These are phyloP conservation scores for Calonectria leucothoes DNA, from an alignment of 2,329 filamentous ascomycete species.

Conservation along the genomic window DNA sequence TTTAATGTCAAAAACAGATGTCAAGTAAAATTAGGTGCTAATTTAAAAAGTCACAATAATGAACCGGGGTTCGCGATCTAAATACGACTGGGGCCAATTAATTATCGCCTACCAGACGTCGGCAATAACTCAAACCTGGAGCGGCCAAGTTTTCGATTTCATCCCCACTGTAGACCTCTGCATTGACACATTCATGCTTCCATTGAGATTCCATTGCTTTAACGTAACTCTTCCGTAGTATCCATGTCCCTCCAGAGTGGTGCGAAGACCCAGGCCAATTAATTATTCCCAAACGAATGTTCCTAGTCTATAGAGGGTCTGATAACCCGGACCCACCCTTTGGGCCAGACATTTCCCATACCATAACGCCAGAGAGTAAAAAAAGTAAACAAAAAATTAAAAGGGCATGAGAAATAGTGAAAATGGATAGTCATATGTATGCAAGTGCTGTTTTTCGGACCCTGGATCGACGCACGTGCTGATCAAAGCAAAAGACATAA, in stretches of 20 bases:
- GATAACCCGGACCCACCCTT: not conserved
- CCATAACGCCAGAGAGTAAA: not conserved
- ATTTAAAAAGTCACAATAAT: not conserved
- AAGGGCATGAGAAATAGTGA: not conserved
- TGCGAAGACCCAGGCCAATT: not conserved
- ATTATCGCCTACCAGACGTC: not conserved
- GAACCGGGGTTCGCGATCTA: not conserved
- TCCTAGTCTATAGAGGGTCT: conserved; percentile 8
- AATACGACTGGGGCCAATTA: not conserved
- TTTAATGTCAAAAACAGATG: not conserved
- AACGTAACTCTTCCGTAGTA: not conserved
- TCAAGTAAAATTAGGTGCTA: not conserved
- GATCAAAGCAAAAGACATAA: not conserved
- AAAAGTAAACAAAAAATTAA: not conserved
- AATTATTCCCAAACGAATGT: not conserved
- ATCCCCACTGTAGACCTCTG: not conserved
- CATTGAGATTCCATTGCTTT: not conserved
- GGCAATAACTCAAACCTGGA: not conserved
- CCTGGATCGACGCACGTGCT: not conserved
- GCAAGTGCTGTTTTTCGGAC: not conserved
- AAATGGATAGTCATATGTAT: not conserved
- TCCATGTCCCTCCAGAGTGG: not conserved
- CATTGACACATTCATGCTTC: not conserved
- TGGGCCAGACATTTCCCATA: not conserved
- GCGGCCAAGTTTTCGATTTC: not conserved